Percentiles rank a stretch among this genome's conserved stretches.
Conservation (phyloP, 2,329 filamentous ascomycete species). For the Penicillium sp. region DNA sequence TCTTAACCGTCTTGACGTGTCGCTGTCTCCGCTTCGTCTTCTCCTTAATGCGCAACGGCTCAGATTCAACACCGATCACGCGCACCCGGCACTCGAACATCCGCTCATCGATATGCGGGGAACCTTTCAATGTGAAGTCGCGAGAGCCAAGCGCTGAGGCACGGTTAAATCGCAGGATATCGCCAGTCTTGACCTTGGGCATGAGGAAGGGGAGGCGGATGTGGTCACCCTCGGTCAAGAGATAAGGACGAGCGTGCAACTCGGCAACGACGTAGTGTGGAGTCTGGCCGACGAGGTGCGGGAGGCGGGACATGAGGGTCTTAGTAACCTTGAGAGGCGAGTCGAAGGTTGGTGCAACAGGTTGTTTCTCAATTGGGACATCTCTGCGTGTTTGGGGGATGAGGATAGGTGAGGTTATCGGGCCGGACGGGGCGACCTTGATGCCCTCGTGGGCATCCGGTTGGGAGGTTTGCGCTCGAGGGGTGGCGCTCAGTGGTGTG, state of each 20-base stretch:
- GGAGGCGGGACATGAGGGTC: slow-evolving; percentile 41
- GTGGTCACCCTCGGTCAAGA: slow-evolving; percentile 59
- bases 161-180: slow-evolving; percentile 80
- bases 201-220: slow-evolving; percentile 75
- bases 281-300: slow-evolving; percentile 41
- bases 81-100: slow-evolving; percentile 80
- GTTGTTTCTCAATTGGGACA: slow-evolving; percentile 30
- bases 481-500: slow-evolving; percentile 25
- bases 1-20: slow-evolving; percentile 67
- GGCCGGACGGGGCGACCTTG: slow-evolving; percentile 8
- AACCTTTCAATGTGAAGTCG: slow-evolving; percentile 81
- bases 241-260: slow-evolving; percentile 47
- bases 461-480: slow-evolving; percentile 25
- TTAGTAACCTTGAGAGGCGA: slow-evolving; percentile 39
- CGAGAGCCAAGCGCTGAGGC: slow-evolving; percentile 76
- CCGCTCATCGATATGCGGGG: slow-evolving; percentile 74
- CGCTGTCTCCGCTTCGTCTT: slow-evolving; percentile 73
- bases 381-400: slow-evolving; percentile 23
- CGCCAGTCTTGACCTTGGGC: slow-evolving; percentile 70
- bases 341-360: slow-evolving; percentile 36
- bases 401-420: slow-evolving; percentile 11
- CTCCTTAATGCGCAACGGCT: slow-evolving; percentile 69
- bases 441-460: slow-evolving; percentile 10
- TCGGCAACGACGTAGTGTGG: slow-evolving; percentile 48
- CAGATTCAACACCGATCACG: slow-evolving; percentile 77